Percentiles rank a stretch among this genome's conserved stretches.
phyloP scores from a whole-genome alignment of 2,329 filamentous ascomycete species.

The Boeremia lycopersici region DNA sequence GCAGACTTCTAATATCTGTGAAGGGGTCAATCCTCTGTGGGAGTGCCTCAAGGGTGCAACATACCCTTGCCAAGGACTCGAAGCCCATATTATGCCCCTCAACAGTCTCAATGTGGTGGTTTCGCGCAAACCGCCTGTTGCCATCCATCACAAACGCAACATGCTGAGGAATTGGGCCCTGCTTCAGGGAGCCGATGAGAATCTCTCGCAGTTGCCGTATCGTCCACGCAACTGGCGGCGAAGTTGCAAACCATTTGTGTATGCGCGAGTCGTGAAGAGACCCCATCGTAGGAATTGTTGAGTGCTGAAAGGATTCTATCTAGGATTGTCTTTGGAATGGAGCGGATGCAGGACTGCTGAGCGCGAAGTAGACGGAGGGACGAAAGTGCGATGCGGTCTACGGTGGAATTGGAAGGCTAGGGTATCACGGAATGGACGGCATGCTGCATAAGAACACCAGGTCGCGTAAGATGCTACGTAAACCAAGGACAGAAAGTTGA shows the following conservation, averaged over 20 bases:
- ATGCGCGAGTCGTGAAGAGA: slow-evolving; percentile 66
- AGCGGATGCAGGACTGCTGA: slow-evolving; percentile 6
- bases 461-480: slow-evolving; percentile 35
- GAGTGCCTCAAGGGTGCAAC: slow-evolving; percentile 32
- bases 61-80: slow-evolving; percentile 85
- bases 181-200: slow-evolving; percentile 84
- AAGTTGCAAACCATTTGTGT: slow-evolving; percentile 79
- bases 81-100: slow-evolving; percentile 97
- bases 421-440: slow-evolving; percentile 31
- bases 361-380: background rate
- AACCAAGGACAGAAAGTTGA: slow-evolving; percentile 36
- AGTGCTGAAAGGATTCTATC: slow-evolving; percentile 16
- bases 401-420: slow-evolving; percentile 5
- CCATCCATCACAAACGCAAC: slow-evolving; percentile 99
- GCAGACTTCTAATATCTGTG: slow-evolving; percentile 87
- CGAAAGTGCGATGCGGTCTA: background rate
- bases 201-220: slow-evolving; percentile 79
- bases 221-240: slow-evolving; percentile 91
- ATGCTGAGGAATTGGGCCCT: slow-evolving; percentile 92
- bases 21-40: background rate
- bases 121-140: slow-evolving; percentile 89
- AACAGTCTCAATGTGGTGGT: slow-evolving; percentile 91
- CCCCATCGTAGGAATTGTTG: slow-evolving; percentile 33
- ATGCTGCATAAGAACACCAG: slow-evolving; percentile 35
- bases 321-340: slow-evolving; percentile 15